A percentile compares a stretch with the other conserved stretches of the same genome.
Conservation (phyloP, 2,329 filamentous ascomycete genomes). For the Oidium heveae region DNA sequence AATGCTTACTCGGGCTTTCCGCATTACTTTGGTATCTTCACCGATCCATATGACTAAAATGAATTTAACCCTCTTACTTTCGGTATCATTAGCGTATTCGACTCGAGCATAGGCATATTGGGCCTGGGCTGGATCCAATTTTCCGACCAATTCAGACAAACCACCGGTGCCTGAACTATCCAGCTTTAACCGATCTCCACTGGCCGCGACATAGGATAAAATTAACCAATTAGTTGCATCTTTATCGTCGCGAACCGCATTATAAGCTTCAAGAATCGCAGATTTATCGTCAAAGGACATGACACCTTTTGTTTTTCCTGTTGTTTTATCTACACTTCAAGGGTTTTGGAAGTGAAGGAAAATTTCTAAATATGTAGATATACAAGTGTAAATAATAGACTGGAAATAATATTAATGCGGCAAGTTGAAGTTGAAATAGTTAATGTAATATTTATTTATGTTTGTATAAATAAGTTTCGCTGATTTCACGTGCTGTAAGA, state of each 20-base stretch:
- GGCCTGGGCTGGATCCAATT: slow-evolving; percentile 21
- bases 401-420: no score
- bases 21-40: slow-evolving; percentile 37
- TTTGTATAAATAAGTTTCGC: no score
- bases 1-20: slow-evolving; percentile 41
- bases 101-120: slow-evolving; percentile 22
- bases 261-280: slow-evolving; percentile 38
- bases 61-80: slow-evolving; percentile 44
- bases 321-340: slow-evolving; percentile 11
- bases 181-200: slow-evolving; percentile 30
- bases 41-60: slow-evolving; percentile 44
- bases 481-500: no score
- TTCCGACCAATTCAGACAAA: slow-evolving; percentile 27
- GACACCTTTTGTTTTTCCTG: no score
- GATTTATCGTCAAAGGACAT: slow-evolving; percentile 11
- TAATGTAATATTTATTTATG: no score
- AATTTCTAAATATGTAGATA: slow-evolving; percentile 9
- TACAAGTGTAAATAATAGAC: slow-evolving; percentile 4
- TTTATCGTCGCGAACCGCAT: slow-evolving; percentile 41
- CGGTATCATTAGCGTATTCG: slow-evolving; percentile 47
- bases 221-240: slow-evolving; percentile 41
- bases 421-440: no score
- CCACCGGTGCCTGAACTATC: slow-evolving; percentile 33
- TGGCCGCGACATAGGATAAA: slow-evolving; percentile 30
- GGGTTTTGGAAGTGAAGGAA: slow-evolving; percentile 7